Percentiles rank a stretch among this genome's conserved stretches.
phyloP scores from a whole-genome alignment of 2,329 filamentous ascomycete genomes.

The Arthrinium phaeospermum region DNA sequence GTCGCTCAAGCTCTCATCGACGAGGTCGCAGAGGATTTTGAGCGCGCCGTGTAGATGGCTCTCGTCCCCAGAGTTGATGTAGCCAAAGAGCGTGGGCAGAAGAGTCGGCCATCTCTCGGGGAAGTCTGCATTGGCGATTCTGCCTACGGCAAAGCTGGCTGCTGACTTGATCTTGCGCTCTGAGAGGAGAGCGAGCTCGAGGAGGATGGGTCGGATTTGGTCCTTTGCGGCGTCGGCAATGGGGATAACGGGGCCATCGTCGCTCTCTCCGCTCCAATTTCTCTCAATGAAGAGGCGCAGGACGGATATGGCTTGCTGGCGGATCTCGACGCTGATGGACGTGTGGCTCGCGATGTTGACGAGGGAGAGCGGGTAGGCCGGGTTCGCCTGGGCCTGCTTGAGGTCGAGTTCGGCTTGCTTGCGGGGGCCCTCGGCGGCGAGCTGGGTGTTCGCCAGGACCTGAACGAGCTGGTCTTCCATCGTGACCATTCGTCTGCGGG shows the following conservation, averaged over 20 bases:
- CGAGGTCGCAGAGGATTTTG: conserved; percentile 84
- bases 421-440: conserved; percentile 74
- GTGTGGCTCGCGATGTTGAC: conserved; percentile 80
- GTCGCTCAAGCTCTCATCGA: conserved; percentile 92
- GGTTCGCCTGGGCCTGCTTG: conserved; percentile 69
- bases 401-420: conserved; percentile 88
- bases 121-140: conserved; percentile 92
- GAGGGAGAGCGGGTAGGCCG: conserved; percentile 79
- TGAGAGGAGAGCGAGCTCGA: conserved; percentile 76
- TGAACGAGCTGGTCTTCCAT: conserved; percentile 95
- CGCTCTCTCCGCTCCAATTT: conserved; percentile 81
- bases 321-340: conserved; percentile 73
- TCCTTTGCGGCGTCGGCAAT: conserved; percentile 77
- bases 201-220: conserved; percentile 73
- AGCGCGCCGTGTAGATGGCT: conserved; percentile 86
- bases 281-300: conserved; percentile 84
- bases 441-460: conserved; percentile 87
- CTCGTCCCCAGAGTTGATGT: conserved; percentile 78
- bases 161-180: conserved; percentile 87
- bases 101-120: conserved; percentile 94
- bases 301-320: conserved; percentile 81
- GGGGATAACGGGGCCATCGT: conserved; percentile 68
- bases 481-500: conserved; percentile 24
- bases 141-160: conserved; percentile 85
- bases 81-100: conserved; percentile 77